Base-by-base conservation (phyloP, 352 stramenopile genomes). In the Phytopythium oedochilum region DNA sequence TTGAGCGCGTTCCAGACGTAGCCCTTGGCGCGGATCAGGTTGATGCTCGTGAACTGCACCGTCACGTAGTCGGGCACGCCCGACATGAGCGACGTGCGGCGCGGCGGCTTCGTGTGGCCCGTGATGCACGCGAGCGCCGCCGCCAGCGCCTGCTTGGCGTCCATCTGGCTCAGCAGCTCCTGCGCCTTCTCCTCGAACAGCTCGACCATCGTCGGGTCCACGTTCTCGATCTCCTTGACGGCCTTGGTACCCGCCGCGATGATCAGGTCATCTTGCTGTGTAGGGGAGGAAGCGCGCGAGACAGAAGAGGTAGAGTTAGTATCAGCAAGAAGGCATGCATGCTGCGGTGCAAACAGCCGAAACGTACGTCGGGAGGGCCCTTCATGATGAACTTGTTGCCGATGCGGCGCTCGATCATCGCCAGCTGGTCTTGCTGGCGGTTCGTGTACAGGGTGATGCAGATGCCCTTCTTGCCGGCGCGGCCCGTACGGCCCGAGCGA, bases 391-490 rank as follows among this genome's bases (percentile, higher is more conserved):
- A 97, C 61, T 91, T 84, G 73, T 97, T 97, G 10, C 80, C 80
- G 46, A 96, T 94, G 40, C 71, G 78, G 28, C 83, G 82, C 65
- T 97, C 89, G 44, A 97, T 97, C 47, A 85, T 68, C 56, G 78
- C 61, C 23, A 97, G 53, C 20, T 78, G 52, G 28, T 92, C 83
- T 22, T 73, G 71, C 68, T 98, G 86, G 23, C 82, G 78, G 15
- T 71, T 71, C 25, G 88, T 97, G 70, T 97, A 98, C 39, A 99
- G 83, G 25, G 96, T 99, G 64, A 99, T 92, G 65, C 97, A 98
- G 59, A 97, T 89, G 45, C 97, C 97, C 63, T 97, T 97, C 57
- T 92, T 89, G 28, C 97, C 97, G 23, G 98, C 92, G 59, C 97
- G 89, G 42, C 97, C 97, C 2, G 97, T 98, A 55, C 97, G 89